These are phyloP conservation scores for Capillidium heterosporum DNA, from an alignment of 371 early-diverging fungal species.

Conservation along the genomic window DNA sequence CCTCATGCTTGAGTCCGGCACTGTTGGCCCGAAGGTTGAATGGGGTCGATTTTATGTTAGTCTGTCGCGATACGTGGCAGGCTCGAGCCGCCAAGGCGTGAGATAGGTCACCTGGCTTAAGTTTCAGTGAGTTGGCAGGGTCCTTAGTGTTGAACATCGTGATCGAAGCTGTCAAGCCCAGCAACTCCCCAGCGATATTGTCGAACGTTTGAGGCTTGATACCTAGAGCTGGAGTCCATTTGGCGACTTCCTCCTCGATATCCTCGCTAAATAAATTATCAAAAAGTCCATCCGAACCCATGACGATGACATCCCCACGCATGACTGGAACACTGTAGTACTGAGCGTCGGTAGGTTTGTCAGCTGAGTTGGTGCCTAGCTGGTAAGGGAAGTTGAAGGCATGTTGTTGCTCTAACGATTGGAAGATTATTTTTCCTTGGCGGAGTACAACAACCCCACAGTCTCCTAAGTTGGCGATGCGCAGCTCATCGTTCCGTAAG, in stretches of 20 bases:
- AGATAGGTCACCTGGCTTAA: conserved; percentile 48
- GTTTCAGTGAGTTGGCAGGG: conserved; percentile 2
- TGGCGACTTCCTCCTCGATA: conserved; percentile 53
- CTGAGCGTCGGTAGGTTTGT: conserved; percentile 50
- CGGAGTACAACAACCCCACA: conserved; percentile 79
- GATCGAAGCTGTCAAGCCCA: conserved; percentile 12
- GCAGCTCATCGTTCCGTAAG: conserved; percentile 72
- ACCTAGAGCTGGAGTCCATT: conserved; percentile 28
- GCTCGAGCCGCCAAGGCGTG: conserved; percentile 63
- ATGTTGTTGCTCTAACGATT: conserved; percentile 79
- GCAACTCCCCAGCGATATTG: not conserved
- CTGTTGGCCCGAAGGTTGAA: conserved; percentile 67
- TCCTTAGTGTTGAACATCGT: conserved; percentile 9
- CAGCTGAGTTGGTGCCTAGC: conserved; percentile 44
- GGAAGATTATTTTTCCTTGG: conserved; percentile 66
- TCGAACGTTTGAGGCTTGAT: conserved; percentile 8
- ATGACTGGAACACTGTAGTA: conserved; percentile 59
- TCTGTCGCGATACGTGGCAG: conserved; percentile 54
- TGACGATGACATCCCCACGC: conserved; percentile 53
- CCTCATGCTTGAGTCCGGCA: conserved; percentile 55
- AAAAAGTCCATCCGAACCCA: conserved; percentile 63
- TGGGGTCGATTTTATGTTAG: conserved; percentile 47
- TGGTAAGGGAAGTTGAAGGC: conserved; percentile 71
- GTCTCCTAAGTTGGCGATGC: conserved; percentile 88
- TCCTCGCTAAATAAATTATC: conserved; percentile 42